phyloP scores from a whole-genome alignment of 2,329 filamentous ascomycete genomes.

The Trichophyton verrucosum region DNA sequence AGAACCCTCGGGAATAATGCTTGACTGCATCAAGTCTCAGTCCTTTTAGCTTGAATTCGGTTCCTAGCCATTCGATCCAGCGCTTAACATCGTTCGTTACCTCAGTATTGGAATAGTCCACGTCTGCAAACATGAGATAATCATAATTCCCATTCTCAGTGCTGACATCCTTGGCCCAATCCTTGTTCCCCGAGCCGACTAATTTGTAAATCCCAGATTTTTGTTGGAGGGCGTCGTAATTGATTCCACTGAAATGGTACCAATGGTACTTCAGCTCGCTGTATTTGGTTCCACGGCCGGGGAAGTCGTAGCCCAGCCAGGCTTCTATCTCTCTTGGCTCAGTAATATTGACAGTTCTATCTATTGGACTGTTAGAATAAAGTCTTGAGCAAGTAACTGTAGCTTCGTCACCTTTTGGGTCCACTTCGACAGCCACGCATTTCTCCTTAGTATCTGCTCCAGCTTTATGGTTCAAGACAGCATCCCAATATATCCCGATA shows the following conservation, averaged over 20 bases:
- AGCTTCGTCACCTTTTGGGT: slow-evolving; percentile 33
- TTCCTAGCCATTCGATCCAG: slow-evolving; percentile 57
- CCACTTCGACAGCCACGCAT: slow-evolving; percentile 51
- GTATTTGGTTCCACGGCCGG: slow-evolving; percentile 48
- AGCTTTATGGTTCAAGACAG: slow-evolving; percentile 61
- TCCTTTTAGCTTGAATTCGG: slow-evolving; percentile 49
- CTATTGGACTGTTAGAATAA: slow-evolving; percentile 2
- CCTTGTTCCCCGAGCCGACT: slow-evolving; percentile 43
- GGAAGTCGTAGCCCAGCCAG: slow-evolving; percentile 57
- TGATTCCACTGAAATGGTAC: slow-evolving; percentile 56
- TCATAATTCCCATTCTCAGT: slow-evolving; percentile 54
- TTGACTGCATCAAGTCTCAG: slow-evolving; percentile 62
- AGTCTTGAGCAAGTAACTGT: not conserved
- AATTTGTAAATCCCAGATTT: slow-evolving; percentile 55
- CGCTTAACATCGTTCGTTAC: slow-evolving; percentile 51
- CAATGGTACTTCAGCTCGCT: slow-evolving; percentile 52
- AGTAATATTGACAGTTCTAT: slow-evolving; percentile 18
- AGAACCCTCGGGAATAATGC: slow-evolving; percentile 57
- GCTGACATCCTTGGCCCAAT: slow-evolving; percentile 51
- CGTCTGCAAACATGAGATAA: slow-evolving; percentile 60
- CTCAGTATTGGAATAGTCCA: slow-evolving; percentile 53
- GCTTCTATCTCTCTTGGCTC: slow-evolving; percentile 51
- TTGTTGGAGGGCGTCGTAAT: slow-evolving; percentile 48
- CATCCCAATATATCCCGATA: slow-evolving; percentile 54
- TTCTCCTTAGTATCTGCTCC: slow-evolving; percentile 54